Base-by-base conservation (phyloP, 805 yeast species). In the Monosporozyma servazzii region DNA sequence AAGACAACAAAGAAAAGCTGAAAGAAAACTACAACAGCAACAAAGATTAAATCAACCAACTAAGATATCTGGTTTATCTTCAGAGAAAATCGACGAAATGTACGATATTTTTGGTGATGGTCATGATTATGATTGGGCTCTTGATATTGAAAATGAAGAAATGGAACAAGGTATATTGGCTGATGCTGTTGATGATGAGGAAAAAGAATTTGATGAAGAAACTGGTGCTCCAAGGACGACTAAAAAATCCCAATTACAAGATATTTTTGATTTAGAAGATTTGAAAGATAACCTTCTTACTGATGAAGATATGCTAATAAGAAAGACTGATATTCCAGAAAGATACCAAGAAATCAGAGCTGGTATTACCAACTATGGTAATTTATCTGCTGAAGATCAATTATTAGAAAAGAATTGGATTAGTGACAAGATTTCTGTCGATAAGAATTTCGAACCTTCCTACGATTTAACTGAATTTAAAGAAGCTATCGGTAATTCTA, bases 101-200 rank as follows among this genome's bases (percentile, higher is more conserved):
- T 89, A 82, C 62, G 99, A 93, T 66, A 88, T 93, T 13, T 93
- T 93, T 65, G 99, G 99, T 57, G 95, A 89, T 67, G 99, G 99
- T 48, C 89, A 83, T 56, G 97, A 91, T 63, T 93, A 93, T 68
- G 96, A 88, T 52, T 93, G 99, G 98, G 99, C 99, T 11, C 74
- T 93, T 51, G 96, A 88, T 62, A 64, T 88, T 66, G 72, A 73
- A 48, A 78, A 75, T 59, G 82, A 79, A 50, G 73, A 69, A 37
- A 68, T 66, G 41, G 59, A 59, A 27, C 71, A 70, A 53, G 73
- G 68, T 36, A 73, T 67, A 21, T 61, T 63, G 33, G 68, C 40
- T 54, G 61, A 53, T n/a, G 58, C 58, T 29, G 54, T 50, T 10
- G 54, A 48, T 8, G 51, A 44, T 15, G 56, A 53, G 18, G 56